Base-by-base conservation (phyloP, 148 eudicot species). In the Heliamphora exappendiculata region DNA sequence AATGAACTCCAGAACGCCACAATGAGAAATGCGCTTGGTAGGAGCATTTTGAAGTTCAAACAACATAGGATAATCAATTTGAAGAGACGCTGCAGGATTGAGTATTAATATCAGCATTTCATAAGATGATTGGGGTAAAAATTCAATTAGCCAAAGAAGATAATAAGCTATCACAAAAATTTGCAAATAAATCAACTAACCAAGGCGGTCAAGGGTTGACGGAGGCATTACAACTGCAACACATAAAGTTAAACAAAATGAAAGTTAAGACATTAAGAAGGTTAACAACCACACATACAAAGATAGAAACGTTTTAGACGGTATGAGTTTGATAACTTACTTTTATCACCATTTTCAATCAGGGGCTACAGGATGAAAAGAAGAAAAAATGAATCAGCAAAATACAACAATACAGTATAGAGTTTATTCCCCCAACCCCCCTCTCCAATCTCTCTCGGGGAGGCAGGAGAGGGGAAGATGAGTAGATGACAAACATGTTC, bases 151-250 rank as follows among this genome's bases (percentile, higher is more conserved):
- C 37, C 26, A 63, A 20, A 42, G 73, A 14, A 28, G 57, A 73
- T n/a, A 1, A 44, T 22, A 62, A 42, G 28, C 59, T 50, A 39
- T 28, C 14, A 53, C n/a, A 47, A 49, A 70, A 29, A 20, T n/a
- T 14, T 57, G 26, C 1, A 41, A 22, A 58, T 14, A 53, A 72
- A 66, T 71, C 64, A 81, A 89, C 94, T 91, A 54, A 95, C 97
- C 98, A 65, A 92, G 92, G 60, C 97, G 96, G 55, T 95, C 97
- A 71, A 92, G 96, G 73, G 97, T 97, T 20, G 98, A 95, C 3
- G 96, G 97, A 72, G 97, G 96, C 98, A 95, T 95, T 82, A 92
- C 89, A 84, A 95, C 98, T 95, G 93, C 42, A 74, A 78, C 82
- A 47, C 31, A 75, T 47, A 76, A 73, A 36, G 59, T 68, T 37